Conservation (phyloP, 148 eudicot species). For the Vaccinium vitisidaea region DNA sequence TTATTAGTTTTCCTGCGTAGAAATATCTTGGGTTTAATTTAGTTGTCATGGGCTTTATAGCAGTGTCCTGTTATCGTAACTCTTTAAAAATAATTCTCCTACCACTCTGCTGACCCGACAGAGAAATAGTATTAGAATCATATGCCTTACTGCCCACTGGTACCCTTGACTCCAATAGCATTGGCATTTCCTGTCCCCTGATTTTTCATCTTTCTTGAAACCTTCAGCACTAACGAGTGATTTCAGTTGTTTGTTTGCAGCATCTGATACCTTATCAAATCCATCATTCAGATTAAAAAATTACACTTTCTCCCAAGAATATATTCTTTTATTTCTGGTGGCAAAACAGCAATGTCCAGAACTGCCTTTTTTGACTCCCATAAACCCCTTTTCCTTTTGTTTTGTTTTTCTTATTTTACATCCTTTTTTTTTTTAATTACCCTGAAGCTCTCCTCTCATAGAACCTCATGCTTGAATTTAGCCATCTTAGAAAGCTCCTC, state of each 20-base stretch:
- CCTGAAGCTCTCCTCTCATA: not conserved
- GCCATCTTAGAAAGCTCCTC: constrained; percentile 51
- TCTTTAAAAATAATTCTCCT: no score
- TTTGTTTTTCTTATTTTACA: not conserved
- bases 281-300: not conserved
- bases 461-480: constrained; percentile 42
- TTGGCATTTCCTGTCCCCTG: not conserved
- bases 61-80: no score
- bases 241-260: not conserved
- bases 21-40: not conserved
- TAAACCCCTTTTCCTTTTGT: not conserved
- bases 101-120: no score
- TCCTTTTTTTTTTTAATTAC: not conserved
- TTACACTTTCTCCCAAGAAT: constrained; percentile 10
- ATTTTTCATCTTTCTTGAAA: not conserved
- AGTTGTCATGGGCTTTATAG: not conserved
- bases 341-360: not conserved
- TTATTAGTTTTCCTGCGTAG: not conserved
- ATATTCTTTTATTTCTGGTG: constrained; percentile 3
- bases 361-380: not conserved
- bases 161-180: not conserved
- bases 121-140: not conserved
- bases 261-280: constrained; percentile 3
- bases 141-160: not conserved
- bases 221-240: not conserved